Evolutionary conservation across 2,329 filamentous ascomycete genomes (phyloP).

Genomic region (Colletotrichum sp.): DNA sequence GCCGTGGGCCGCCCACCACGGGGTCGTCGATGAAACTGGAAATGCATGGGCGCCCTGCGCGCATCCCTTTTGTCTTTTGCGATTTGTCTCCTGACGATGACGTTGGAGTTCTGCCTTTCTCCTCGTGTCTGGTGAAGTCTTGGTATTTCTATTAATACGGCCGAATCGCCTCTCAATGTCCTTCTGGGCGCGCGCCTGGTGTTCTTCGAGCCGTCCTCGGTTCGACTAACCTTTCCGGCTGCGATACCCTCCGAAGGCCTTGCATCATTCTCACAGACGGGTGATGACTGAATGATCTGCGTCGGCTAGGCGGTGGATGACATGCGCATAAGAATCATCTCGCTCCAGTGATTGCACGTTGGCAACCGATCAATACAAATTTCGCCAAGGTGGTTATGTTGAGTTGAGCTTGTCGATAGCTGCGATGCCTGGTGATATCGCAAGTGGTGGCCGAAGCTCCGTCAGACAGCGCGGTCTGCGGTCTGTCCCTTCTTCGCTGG

Average conservation of each 20-base stretch:
- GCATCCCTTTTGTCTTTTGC: background rate
- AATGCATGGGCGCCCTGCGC: constrained; percentile 5
- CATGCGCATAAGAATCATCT: background rate
- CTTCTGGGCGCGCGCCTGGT: background rate
- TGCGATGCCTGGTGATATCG: background rate
- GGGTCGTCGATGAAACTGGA: constrained; percentile 10
- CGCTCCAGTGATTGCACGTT: background rate
- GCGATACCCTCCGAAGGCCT: background rate
- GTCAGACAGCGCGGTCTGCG: background rate
- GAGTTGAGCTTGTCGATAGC: background rate
- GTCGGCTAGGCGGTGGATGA: background rate
- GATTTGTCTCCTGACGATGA: constrained; percentile 1
- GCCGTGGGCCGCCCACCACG: background rate
- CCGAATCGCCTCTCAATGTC: background rate
- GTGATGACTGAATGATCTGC: background rate
- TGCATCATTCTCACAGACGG: background rate
- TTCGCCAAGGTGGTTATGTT: background rate
- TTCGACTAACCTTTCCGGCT: background rate
- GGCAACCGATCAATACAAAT: background rate
- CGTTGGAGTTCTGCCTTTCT: background rate
- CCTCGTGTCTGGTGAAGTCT: background rate
- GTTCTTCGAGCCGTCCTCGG: background rate
- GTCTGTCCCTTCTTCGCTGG: background rate
- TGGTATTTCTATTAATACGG: constrained; percentile 3
- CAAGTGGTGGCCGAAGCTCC: background rate